Base-by-base conservation (phyloP, 1,284 basidiomycete genomes). In the Meripilus lineatus region DNA sequence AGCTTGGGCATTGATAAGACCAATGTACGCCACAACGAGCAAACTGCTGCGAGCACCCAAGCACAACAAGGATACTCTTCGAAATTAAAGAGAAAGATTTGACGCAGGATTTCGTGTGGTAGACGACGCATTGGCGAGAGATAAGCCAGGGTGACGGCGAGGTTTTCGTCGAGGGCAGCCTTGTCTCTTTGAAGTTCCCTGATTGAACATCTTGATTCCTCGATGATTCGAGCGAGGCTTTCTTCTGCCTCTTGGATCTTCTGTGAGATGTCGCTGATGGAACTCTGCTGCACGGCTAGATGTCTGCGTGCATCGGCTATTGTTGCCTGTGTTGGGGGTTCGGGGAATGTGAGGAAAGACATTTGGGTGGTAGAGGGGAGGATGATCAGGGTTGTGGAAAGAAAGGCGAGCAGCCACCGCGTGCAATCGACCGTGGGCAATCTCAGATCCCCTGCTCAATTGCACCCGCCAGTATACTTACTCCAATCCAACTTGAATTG, bases 31-130 rank as follows among this genome's bases (percentile, higher is more conserved):
- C 84, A 88, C 14, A 71, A 62, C 5, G 69, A 58, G 51, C 76
- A 84, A 2, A 87, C 81, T 1, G 79, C 71, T 2, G 80, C 70
- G 34, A 85, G 70, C 21, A 79, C 72, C 85, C 84, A 88, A 11
- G 80, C 81, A 57, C 72, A 78, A 56, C 77, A 81, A 6, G 81
- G 74, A 56, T 80, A 70, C 42, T 79, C 74, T 46, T 84, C 78
- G 50, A 85, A 86, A 52, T 72, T 74, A 62, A 74, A 72, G 44
- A 76, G 57, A 55, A 86, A 87, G 51, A 87, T 76, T 49, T 79
- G 72, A 40, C 77, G 70, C 35, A 86, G 67, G 15, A 88, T 62
- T 51, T 87, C 84, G 26, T 72, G 65, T 3, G 84, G 84, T 15
- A 87, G 66, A 33, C 80, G 65, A 26, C 79, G 70, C 49, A 87